Evolutionary conservation across 805 yeast species (phyloP), one percentile per base, ranked within the genome.

Genomic region (Saitoella complicata): DNA sequence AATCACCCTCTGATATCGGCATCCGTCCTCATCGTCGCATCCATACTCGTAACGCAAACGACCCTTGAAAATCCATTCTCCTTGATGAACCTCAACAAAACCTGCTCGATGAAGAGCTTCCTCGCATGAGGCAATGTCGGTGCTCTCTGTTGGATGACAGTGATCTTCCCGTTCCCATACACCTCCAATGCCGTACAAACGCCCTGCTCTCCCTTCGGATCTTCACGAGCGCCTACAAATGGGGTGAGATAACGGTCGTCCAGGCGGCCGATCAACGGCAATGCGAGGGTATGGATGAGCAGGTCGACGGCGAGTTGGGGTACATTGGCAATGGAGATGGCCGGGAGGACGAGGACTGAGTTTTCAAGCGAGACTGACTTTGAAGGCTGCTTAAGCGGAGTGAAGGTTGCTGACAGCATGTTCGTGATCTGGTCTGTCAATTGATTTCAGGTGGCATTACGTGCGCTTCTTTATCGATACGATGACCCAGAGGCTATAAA

Each of bases 271-370:
- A 78, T 66, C 36, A 71, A 71, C 45, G 60, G 49, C 46, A 78
- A 71, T 4, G 66, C 67, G 29, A 72, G 61, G n/a, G 78, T 73
- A 53, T 79, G 80, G 7, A 86, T 65, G 30, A 88, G 61, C 32
- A 87, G 65, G 59, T 87, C 97, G 5, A 72, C 60, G 0, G 87
- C 62, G 41, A 88, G 63, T 58, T 91, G 98, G 0, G 97, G 93
- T 3, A 86, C 80, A 55, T 88, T 91, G 6, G 94, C 97, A 5
- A 83, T 71, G 3, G 95, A 76, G 0, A 91, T 80, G 0, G 86
- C 62, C 0, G 97, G 97, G 1, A 91, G 38, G 1, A 88, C 56
- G 29, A 66, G 55, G 44, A 60, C 55, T 7, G 51, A 49, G 8
- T n/a, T 37, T 13, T 37, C 11, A 5, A 37, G 21, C 21, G 21